Conservation (phyloP, 2,329 filamentous ascomycete genomes). For the Alternaria alternata region DNA sequence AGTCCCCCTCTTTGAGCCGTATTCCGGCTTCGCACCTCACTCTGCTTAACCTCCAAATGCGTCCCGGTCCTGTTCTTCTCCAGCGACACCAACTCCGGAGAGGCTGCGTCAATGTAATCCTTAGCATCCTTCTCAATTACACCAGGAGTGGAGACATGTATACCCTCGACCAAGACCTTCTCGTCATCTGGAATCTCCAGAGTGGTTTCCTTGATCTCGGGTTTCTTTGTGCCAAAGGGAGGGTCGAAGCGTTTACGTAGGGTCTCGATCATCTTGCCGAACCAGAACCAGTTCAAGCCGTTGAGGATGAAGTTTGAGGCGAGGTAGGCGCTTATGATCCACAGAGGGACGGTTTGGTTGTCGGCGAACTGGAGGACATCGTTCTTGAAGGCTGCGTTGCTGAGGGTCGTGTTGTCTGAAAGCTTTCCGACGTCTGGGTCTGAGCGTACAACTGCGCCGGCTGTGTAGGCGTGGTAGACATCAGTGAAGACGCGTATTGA, state of each 20-base stretch:
- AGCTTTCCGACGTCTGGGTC: slow-evolving; percentile 42
- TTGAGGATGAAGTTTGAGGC: slow-evolving; percentile 76
- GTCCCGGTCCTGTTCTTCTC: slow-evolving; percentile 30
- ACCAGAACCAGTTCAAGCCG: slow-evolving; percentile 84
- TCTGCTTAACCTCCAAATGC: slow-evolving; percentile 40
- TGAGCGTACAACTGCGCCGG: slow-evolving; percentile 31
- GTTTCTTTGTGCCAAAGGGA: slow-evolving; percentile 57
- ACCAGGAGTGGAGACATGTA: slow-evolving; percentile 40
- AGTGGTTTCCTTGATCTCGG: slow-evolving; percentile 25
- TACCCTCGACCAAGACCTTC: slow-evolving; percentile 46
- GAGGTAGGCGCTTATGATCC: slow-evolving; percentile 74
- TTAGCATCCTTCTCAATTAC: slow-evolving; percentile 25
- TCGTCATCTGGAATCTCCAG: slow-evolving; percentile 34
- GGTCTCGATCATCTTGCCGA: slow-evolving; percentile 83
- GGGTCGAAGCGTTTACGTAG: slow-evolving; percentile 77
- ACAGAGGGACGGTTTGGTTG: slow-evolving; percentile 64
- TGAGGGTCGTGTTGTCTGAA: slow-evolving; percentile 30
- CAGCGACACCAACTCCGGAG: slow-evolving; percentile 23
- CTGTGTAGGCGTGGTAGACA: slow-evolving; percentile 61
- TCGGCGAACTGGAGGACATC: slow-evolving; percentile 61
- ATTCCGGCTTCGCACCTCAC: slow-evolving; percentile 37
- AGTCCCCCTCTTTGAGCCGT: slow-evolving; percentile 19
- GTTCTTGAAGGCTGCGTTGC: slow-evolving; percentile 38
- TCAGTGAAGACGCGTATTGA: slow-evolving; percentile 71
- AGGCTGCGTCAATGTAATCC: slow-evolving; percentile 30